Base-by-base conservation (phyloP, 192 early-diverging fungal genomes). In the Backusella westeae region DNA sequence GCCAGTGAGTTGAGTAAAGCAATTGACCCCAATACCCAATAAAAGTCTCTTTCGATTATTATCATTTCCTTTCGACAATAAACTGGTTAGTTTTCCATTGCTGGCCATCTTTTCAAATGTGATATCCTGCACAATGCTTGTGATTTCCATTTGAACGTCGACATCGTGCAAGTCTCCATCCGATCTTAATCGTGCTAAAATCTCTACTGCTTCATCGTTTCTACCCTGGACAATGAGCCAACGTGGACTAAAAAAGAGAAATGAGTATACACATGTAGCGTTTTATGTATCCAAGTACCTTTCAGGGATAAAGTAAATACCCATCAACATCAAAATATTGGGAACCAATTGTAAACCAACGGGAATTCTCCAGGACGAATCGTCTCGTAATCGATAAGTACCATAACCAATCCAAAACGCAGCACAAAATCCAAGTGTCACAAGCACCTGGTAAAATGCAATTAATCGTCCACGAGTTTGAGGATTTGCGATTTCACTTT, bases 391-490 rank as follows among this genome's bases (percentile, higher is more conserved):
- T 26, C 53, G n/a, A 46, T 66, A 52, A 17, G 74, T 69, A 19
- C 42, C 69, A 65, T 80, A 80, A 21, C 53, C 69, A 21, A 75
- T 69, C 72, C 72, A 74, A 75, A 85, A 91, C 34, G 90, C 85
- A 29, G 91, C 83, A 44, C 87, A 78, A 66, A 91, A 87, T 32
- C 91, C 96, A 84, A 93, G 90, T 63, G 96, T 98, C 78, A 98
- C 95, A 73, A 93, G 91, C 82, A 94, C 92, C 76, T 98, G 96
- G 77, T 96, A 90, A 59, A 96, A 84, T 12, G 93, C 90, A 52
- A 94, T 89, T 14, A 96, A 86, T 8, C 92, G 89, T 35, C 95
- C 95, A 80, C 95, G 93, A 77, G 93, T 90, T 17, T 87, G 78
- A 42, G 91, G 83, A 12, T 92, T 90, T 10, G 94, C 89, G 19